Base-by-base conservation (phyloP, 768 basidiomycete genomes). In the Trichaptum fuscoviolaceum region DNA sequence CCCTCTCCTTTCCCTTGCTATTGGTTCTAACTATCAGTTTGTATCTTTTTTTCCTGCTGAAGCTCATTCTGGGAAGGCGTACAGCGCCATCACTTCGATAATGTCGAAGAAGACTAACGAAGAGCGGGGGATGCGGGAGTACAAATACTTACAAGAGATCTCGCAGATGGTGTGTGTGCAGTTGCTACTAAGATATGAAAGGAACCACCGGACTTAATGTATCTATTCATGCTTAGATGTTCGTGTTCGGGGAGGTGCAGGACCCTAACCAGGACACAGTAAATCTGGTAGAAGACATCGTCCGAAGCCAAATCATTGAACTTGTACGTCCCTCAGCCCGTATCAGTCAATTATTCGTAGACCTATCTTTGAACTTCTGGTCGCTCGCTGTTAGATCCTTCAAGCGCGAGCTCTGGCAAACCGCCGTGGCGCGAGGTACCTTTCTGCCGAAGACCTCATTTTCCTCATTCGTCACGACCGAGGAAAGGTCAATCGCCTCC, bases 401-500 rank as follows among this genome's bases (percentile, higher is more conserved):
- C 94, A 96, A 80, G 95, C 96, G 2, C 88, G 95, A 20, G 87
- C 86, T 1, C 83, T 95, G 5, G 92, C 96, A 0, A 88, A 82
- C 62, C 86, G 92, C 35, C 88, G 96, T 7, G 89, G 91, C 0
- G 92, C 93, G 7, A 89, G 95, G 24, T 93, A 89, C 70, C 83
- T 96, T 52, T 88, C 92, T 1, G 91, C 95, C 0, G 96, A 99
- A 76, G 96, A 99, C 76, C 88, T 99, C 65, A 94, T 99, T 70
- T 98, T 97, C 71, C 89, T 97, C 73, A 95, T 99, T 72, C 89
- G 96, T 6, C 91, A 96, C 71, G 96, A 99, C 78, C 81, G 92
- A 69, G 92, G 91, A 8, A 97, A 96, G 76, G 93, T 99, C 68
- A 96, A 97, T 77, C 84, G 96, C 58, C 81, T 99, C 30, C 80